Evolutionary conservation across 306 rosid genomes (phyloP).

Genomic region (Glycine latifolia): DNA sequence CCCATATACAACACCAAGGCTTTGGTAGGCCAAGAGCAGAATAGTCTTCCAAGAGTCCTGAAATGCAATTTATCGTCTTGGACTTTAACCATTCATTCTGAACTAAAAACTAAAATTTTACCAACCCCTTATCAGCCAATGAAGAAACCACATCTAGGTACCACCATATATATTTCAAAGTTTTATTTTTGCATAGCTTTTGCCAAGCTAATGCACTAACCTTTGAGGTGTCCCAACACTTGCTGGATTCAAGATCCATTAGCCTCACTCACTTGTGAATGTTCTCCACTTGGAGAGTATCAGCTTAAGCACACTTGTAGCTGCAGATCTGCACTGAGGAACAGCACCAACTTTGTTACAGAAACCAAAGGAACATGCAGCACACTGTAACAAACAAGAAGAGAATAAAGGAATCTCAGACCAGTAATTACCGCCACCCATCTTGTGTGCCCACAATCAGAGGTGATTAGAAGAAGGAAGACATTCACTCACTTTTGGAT

Average conservation of each 20-base stretch:
- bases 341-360: conserved; percentile 44
- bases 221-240: conserved; percentile 79
- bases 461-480: conserved; percentile 50
- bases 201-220: conserved; percentile 57
- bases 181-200: background rate
- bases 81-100: conserved; percentile 30
- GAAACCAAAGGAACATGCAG: conserved; percentile 34
- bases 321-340: conserved; percentile 70
- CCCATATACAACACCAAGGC: conserved; percentile 99
- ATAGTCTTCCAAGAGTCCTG: conserved; percentile 89
- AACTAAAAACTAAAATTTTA: background rate
- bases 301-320: background rate
- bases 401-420: conserved; percentile 45
- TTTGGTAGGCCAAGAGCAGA: conserved; percentile 88
- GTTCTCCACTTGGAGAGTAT: conserved; percentile 36
- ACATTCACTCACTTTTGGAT: conserved; percentile 54
- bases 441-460: conserved; percentile 39
- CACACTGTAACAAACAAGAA: background rate
- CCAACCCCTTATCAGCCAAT: conserved; percentile 3
- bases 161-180: no score
- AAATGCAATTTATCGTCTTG: conserved; percentile 49
- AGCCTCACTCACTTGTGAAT: conserved; percentile 43
- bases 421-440: conserved; percentile 49
- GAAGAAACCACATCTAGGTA: conserved; percentile 16
- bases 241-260: conserved; percentile 80